Evolutionary conservation across 2,329 filamentous ascomycete species (phyloP), one percentile per base, ranked within the genome.

Genomic region (Neodidymelliopsis sp.): DNA sequence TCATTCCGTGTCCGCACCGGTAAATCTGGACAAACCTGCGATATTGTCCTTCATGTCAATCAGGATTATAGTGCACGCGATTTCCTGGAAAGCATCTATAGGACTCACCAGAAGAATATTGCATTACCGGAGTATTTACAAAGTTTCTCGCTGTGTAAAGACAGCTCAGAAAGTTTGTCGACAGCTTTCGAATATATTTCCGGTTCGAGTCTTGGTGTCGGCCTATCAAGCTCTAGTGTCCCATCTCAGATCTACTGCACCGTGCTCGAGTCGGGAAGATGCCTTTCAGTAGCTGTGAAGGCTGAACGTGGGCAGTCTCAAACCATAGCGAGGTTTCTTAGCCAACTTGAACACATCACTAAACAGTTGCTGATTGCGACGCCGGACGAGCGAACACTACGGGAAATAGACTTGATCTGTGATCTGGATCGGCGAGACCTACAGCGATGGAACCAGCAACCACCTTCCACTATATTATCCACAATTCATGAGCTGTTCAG

Each of bases 391-490:
- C 29, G 11, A 20, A 16, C 39, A 9, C 22, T 43, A 25, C n/a
- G 29, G n/a, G 29, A 34, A 18, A 8, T 43, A 18, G 30, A 43
- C 22, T 28, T 43, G n/a, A 27, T 43, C 28, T 34, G 29, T 27
- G 29, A 28, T 20, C n/a, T 19, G 29, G 39, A 43, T 34, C 19
- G 30, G 12, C 20, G 13, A 34, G 39, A 43, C 20, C 13, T 43
- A 13, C 39, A 43, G 11, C 29, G 3, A 43, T 43, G 39, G 39
- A 43, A 43, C n/a, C 20, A 43, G 30, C 29, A 35, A 27, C 23
- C 22, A 18, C 29, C 29, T 15, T 25, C 20, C 3, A 43, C 20
- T 11, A 13, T 27, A 16, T 6, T 10, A 34, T 43, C 20, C 11
- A 34, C 30, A n/a, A 20, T 34, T 34, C 30, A 34, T 18, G 30